Conservation (phyloP, 2,329 filamentous ascomycete species). For the Purpureocillium takamizusanense region DNA sequence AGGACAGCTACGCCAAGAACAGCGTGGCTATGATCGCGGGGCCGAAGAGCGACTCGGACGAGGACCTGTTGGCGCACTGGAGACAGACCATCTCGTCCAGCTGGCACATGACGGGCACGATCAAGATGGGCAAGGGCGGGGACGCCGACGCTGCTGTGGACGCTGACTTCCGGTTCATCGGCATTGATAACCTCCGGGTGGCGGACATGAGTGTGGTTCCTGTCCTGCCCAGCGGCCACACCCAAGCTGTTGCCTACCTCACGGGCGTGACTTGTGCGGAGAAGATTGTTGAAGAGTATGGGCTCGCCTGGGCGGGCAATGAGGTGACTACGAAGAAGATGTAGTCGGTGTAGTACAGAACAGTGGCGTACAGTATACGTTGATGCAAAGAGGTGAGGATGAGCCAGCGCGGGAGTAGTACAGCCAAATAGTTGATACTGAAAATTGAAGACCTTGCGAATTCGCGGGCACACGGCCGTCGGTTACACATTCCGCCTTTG, state of each 20-base stretch:
- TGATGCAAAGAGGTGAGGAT: too few relatives aligned
- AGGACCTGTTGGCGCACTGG: conserved; percentile 41
- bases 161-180: conserved; percentile 35
- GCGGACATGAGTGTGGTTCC: conserved; percentile 44
- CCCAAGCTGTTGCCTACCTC: conserved; percentile 44
- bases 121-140: conserved; percentile 42
- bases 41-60: conserved; percentile 39
- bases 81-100: conserved; percentile 31
- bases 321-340: too few relatives aligned
- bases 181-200: conserved; percentile 37
- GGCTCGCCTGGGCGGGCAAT: too few relatives aligned
- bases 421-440: too few relatives aligned
- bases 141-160: conserved; percentile 39
- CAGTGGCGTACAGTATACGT: too few relatives aligned
- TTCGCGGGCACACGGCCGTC: too few relatives aligned
- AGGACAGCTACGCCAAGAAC: conserved; percentile 33
- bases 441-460: too few relatives aligned
- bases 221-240: conserved; percentile 40
- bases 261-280: conserved; percentile 43
- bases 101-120: conserved; percentile 49
- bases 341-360: too few relatives aligned
- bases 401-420: too few relatives aligned
- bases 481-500: too few relatives aligned
- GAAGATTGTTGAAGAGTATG: conserved; percentile 8
- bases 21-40: conserved; percentile 29